phyloP scores from a whole-genome alignment of 2,329 filamentous ascomycete species.

The Colletotrichum orchidophilum region DNA sequence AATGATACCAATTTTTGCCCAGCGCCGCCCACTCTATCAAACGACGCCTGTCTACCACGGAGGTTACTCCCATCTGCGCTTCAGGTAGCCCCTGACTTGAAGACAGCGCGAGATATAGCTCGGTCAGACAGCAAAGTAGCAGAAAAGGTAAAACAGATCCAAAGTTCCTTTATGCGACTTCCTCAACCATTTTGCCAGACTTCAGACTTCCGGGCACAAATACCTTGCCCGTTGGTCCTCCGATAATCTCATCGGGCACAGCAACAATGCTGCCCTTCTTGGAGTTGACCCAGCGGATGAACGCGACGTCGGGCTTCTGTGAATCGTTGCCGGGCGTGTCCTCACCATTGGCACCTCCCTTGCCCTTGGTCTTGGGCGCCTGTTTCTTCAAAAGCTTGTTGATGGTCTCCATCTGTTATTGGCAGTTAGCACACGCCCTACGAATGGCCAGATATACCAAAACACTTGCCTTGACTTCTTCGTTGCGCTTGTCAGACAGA shows the following conservation, averaged over 20 bases:
- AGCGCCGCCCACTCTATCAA: not conserved
- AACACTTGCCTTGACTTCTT: conserved; percentile 67
- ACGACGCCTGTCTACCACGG: not conserved
- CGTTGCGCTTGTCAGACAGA: conserved; percentile 71
- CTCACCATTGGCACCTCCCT: conserved; percentile 56
- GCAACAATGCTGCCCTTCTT: conserved; percentile 70
- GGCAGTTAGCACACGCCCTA: not conserved
- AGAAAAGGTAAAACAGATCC: not conserved
- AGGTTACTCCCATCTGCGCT: not conserved
- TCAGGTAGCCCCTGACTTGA: not conserved
- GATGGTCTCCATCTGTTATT: conserved; percentile 82
- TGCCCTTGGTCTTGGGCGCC: conserved; percentile 76
- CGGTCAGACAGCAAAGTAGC: not conserved
- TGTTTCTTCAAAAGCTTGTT: conserved; percentile 90
- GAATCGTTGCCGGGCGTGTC: conserved; percentile 57
- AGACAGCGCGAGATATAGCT: not conserved
- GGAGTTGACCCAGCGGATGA: conserved; percentile 77
- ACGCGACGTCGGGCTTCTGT: conserved; percentile 66
- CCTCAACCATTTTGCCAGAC: conserved; percentile 63
- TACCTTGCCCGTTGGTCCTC: conserved; percentile 67
- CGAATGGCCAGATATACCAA: no score
- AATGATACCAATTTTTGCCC: not conserved
- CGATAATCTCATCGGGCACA: conserved; percentile 75
- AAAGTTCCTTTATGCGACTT: conserved; percentile 53
- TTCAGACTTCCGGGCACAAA: conserved; percentile 55